A percentile compares a stretch with the other conserved stretches of the same genome.
Evolutionary conservation across 192 early-diverging fungal genomes (phyloP).

Genomic region (Coemansia furcata): DNA sequence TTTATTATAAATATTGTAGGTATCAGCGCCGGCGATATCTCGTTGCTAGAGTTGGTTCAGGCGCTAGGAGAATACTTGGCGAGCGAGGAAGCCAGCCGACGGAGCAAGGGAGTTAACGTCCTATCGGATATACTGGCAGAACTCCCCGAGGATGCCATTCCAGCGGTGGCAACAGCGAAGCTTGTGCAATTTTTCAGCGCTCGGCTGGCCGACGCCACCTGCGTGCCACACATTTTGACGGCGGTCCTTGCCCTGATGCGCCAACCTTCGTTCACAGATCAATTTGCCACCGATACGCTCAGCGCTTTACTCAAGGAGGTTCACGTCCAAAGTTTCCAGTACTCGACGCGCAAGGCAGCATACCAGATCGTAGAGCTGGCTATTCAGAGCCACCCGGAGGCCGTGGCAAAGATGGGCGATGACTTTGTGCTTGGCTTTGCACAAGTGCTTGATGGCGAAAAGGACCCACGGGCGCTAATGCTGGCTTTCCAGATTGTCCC

Average conservation of each 20-base stretch:
- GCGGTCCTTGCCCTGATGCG: slow-evolving; percentile 62
- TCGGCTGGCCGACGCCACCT: slow-evolving; percentile 68
- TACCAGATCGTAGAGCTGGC: slow-evolving; percentile 73
- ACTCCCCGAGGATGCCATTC: slow-evolving; percentile 31
- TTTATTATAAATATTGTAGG: slow-evolving; percentile 8
- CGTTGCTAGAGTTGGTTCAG: slow-evolving; percentile 77
- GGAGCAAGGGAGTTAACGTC: slow-evolving; percentile 77
- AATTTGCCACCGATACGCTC: slow-evolving; percentile 55
- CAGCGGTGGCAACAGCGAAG: slow-evolving; percentile 41
- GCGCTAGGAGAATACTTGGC: slow-evolving; percentile 73
- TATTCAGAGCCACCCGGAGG: slow-evolving; percentile 57
- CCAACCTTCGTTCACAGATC: slow-evolving; percentile 59
- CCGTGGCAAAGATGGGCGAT: slow-evolving; percentile 61
- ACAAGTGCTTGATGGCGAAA: slow-evolving; percentile 92
- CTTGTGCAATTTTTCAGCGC: slow-evolving; percentile 75
- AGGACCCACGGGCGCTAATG: slow-evolving; percentile 95
- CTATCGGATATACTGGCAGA: slow-evolving; percentile 62
- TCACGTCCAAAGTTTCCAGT: slow-evolving; percentile 89
- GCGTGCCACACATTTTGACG: slow-evolving; percentile 64
- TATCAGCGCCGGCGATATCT: slow-evolving; percentile 54
- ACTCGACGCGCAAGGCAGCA: slow-evolving; percentile 71
- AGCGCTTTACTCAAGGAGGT: slow-evolving; percentile 73
- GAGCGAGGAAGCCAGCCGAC: slow-evolving; percentile 76
- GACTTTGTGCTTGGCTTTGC: slow-evolving; percentile 83
- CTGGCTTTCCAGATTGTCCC: slow-evolving; percentile 78